These are phyloP conservation scores for Fusarium heterosporum DNA, from an alignment of 2,329 filamentous ascomycete species.

Conservation along the genomic window DNA sequence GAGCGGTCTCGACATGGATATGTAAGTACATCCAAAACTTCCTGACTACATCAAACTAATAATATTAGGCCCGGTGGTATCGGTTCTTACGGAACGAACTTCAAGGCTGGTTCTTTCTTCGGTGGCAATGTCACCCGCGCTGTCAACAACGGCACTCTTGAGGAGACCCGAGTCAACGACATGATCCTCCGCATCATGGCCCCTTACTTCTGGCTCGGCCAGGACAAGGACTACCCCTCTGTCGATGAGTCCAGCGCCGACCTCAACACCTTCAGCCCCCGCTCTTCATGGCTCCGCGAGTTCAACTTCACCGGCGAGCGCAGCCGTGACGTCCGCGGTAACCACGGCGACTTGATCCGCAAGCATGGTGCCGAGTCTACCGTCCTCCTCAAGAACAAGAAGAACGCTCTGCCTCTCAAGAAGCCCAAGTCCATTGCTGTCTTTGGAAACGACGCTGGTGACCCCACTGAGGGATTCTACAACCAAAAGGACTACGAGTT, in stretches of 20 bases:
- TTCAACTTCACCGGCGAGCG: conserved; percentile 62
- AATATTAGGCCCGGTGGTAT: conserved; percentile 53
- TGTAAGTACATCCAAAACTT: conserved; percentile 45
- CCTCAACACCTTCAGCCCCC: conserved; percentile 63
- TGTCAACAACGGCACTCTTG: conserved; percentile 61
- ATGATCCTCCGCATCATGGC: conserved; percentile 67
- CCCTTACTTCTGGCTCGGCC: conserved; percentile 62
- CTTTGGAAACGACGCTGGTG: conserved; percentile 64
- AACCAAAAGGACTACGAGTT: conserved; percentile 73
- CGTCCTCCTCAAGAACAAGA: conserved; percentile 79
- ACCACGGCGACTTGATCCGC: conserved; percentile 66
- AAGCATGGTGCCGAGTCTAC: conserved; percentile 68
- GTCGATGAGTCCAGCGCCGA: conserved; percentile 59
- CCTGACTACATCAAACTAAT: background rate
- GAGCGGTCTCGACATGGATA: conserved; percentile 75
- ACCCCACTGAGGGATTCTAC: conserved; percentile 71
- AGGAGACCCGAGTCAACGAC: conserved; percentile 57
- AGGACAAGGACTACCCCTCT: conserved; percentile 60
- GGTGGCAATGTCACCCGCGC: conserved; percentile 59
- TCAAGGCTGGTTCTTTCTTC: conserved; percentile 55
- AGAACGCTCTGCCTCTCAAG: conserved; percentile 69
- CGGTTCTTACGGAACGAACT: conserved; percentile 48
- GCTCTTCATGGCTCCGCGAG: conserved; percentile 57
- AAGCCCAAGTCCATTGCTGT: conserved; percentile 67
- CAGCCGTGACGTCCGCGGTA: conserved; percentile 63